A percentile compares a stretch with the other conserved stretches of the same genome.
Conservation (phyloP, 345 rosid species). For the Theobroma cacao region DNA sequence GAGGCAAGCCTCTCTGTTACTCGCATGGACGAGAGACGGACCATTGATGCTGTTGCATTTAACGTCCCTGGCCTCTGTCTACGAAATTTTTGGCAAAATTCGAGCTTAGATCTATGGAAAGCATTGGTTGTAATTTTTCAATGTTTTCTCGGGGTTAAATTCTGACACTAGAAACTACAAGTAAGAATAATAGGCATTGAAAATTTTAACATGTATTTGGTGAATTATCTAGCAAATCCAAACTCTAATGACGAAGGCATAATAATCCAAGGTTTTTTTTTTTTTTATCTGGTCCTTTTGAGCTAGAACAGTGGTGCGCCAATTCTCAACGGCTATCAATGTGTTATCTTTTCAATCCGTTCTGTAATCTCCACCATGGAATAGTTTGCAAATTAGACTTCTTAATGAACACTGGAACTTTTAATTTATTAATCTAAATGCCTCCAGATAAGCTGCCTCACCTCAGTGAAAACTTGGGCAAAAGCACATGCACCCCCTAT, state of each 20-base stretch:
- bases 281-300: not conserved
- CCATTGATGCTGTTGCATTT: constrained; percentile 80
- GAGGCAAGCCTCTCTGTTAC: constrained; percentile 70
- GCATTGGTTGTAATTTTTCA: not conserved
- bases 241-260: not conserved
- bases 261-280: not conserved
- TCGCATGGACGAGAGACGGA: constrained; percentile 84
- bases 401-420: not conserved
- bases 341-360: not conserved
- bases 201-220: not conserved
- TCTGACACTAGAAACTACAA: not conserved
- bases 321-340: not conserved
- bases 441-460: not conserved
- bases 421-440: not conserved
- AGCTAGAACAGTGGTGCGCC: not conserved
- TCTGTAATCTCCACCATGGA: not conserved
- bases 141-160: not conserved
- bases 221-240: no score
- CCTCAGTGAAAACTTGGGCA: not conserved
- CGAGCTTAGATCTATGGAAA: not conserved
- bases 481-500: no score
- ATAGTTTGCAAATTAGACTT: not conserved
- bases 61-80: constrained; percentile 71
- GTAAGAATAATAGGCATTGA: not conserved
- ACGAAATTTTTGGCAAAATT: not conserved